A percentile compares a stretch with the other conserved stretches of the same genome.
phyloP scores from a whole-genome alignment of 345 rosid species.

The rapeseed (Brassica napus) region DNA sequence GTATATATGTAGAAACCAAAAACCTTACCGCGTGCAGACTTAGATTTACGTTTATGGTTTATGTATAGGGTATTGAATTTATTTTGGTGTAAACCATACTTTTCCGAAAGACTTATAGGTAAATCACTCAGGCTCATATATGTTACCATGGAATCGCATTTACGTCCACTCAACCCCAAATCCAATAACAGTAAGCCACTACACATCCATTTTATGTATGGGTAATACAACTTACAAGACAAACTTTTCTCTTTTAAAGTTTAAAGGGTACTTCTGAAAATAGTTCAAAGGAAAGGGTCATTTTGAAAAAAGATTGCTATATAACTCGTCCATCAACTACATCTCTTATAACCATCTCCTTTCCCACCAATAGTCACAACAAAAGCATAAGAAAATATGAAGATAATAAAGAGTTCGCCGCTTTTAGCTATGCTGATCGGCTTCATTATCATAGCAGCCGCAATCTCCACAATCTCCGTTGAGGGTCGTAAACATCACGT shows the following conservation, averaged over 20 bases:
- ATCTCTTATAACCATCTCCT: not conserved
- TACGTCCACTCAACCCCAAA: not conserved
- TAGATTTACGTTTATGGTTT: not conserved
- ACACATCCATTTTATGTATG: not conserved
- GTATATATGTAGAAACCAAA: not conserved
- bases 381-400: slow-evolving; percentile 24
- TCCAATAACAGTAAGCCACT: not conserved
- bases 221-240: not conserved
- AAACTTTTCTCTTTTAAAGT: not conserved
- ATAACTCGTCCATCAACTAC: slow-evolving; percentile 18
- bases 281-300: slow-evolving; percentile 22
- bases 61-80: not conserved
- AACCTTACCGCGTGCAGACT: not conserved
- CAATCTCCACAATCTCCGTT: slow-evolving; percentile 38
- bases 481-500: slow-evolving; percentile 37
- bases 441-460: slow-evolving; percentile 26
- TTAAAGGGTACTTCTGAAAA: slow-evolving; percentile 26
- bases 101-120: not conserved
- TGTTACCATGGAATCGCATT: not conserved
- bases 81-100: not conserved
- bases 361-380: slow-evolving; percentile 16
- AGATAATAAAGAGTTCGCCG: slow-evolving; percentile 21
- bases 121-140: not conserved
- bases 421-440: slow-evolving; percentile 33
- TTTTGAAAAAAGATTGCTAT: slow-evolving; percentile 14